Evolutionary conservation across 768 basidiomycete species (phyloP), one percentile per base, ranked within the genome.

Genomic region (Botryobasidium botryosum): DNA sequence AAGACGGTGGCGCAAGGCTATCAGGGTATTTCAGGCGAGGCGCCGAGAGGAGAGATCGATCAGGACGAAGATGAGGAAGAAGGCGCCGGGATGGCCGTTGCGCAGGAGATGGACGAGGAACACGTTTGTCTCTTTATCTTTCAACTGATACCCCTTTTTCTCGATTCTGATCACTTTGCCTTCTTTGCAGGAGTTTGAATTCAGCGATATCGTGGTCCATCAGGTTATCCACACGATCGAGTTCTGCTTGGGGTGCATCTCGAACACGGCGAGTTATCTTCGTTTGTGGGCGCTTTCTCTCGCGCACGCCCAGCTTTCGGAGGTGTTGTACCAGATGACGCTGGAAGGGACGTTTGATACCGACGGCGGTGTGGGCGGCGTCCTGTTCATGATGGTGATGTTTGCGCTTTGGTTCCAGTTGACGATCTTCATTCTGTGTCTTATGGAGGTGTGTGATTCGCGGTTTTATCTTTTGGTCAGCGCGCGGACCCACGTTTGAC

Each of bases 191-290:
- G 69, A 83, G 39, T 86, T 91, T 59, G 88, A 94, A 56, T 86
- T 96, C 61, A 68, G 88, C 57, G 94, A 99, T 61, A 75, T 94
- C 47, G 74, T 94, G 20, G 84, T 97, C 48, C 92, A 99, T 63
- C 94, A 99, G 61, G 69, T 94, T 50, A 99, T 99, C 56, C 94
- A 97, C 63, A 92, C 90, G 21, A 96, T 99, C 62, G 94, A 99
- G 65, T 99, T 97, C 64, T 99, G 94, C 59, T 75, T 99, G 27
- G 94, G 92, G 5, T 96, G 92, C 61, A 96, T 96, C 56, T 97
- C 92, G 51, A 92, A 96, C 61, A 97, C 92, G 1, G 86, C 86
- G 10, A 87, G 83, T 13, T 86, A 85, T 62, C 73, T 88, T 39
- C 82, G 92, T 58, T 69, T 99, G 31, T 97, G 92, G 92, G 94